These are phyloP conservation scores for Talaromyces sp. DNA, from an alignment of 2,329 filamentous ascomycete genomes.

Conservation along the genomic window DNA sequence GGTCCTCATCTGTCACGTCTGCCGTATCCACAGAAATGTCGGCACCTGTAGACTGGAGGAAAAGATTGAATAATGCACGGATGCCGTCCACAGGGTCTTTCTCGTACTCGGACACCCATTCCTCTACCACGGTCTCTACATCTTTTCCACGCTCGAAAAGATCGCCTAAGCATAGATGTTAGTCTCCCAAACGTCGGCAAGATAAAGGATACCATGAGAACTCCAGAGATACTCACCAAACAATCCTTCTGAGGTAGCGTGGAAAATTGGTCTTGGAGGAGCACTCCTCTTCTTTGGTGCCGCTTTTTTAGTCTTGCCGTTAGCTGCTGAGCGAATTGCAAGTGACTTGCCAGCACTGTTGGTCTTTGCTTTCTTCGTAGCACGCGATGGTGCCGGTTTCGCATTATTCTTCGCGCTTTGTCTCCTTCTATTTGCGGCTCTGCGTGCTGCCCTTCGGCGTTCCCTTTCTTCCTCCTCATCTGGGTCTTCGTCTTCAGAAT, in stretches of 20 bases:
- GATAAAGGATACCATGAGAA: neutral
- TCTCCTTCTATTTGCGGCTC: constrained; percentile 26
- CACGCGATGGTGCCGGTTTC: constrained; percentile 25
- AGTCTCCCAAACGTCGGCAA: constrained; percentile 17
- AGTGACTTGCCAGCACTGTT: constrained; percentile 45
- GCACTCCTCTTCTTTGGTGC: constrained; percentile 39
- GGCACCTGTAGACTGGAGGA: constrained; percentile 69
- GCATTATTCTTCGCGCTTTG: constrained; percentile 36
- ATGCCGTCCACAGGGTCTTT: constrained; percentile 52
- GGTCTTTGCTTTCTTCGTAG: constrained; percentile 53
- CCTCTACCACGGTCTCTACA: constrained; percentile 52
- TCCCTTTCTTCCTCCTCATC: constrained; percentile 49
- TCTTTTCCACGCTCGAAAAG: constrained; percentile 54
- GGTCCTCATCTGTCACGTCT: constrained; percentile 86
- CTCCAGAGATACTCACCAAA: constrained; percentile 45
- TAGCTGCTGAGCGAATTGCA: constrained; percentile 50
- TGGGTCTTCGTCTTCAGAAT: constrained; percentile 34
- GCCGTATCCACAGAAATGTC: constrained; percentile 70
- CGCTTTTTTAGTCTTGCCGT: constrained; percentile 24
- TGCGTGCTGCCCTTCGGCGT: constrained; percentile 34
- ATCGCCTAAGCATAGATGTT: constrained; percentile 43
- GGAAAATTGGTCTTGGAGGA: constrained; percentile 48
- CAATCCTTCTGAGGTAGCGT: constrained; percentile 51
- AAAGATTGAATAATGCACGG: constrained; percentile 57
- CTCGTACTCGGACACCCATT: constrained; percentile 55